phyloP scores from a whole-genome alignment of 75 land plant genomes.

The Pinus taeda region DNA sequence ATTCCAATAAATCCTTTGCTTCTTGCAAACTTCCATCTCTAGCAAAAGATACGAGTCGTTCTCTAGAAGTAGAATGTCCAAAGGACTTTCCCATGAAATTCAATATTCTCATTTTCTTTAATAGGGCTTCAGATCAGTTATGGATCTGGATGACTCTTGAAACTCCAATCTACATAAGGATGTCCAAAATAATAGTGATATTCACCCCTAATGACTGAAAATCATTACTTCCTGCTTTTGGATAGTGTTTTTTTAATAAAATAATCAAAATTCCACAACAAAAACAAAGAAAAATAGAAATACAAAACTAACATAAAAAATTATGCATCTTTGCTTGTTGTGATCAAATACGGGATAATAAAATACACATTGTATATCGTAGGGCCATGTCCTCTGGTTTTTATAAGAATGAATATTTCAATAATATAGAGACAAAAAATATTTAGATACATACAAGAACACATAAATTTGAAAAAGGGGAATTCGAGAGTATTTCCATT shows the following conservation, averaged over 20 bases:
- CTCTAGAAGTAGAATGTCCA: constrained; percentile 95
- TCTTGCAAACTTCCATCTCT: constrained; percentile 95
- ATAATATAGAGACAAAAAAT: no score
- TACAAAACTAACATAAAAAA: no score
- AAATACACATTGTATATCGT: neutral
- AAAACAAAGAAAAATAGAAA: constrained; percentile 2
- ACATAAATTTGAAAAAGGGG: neutral
- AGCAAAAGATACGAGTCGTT: constrained; percentile 91
- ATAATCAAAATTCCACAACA: neutral
- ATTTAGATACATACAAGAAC: neutral
- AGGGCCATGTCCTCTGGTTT: neutral
- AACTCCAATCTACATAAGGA: constrained; percentile 1
- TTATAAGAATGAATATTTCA: neutral
- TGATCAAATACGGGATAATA: neutral
- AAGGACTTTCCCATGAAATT: constrained; percentile 90
- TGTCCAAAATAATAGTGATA: neutral
- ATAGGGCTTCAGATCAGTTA: neutral
- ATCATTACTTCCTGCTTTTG: neutral
- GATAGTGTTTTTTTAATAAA: neutral
- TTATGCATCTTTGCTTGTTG: neutral
- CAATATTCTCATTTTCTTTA: constrained; percentile 36
- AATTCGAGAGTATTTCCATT: neutral
- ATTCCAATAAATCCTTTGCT: constrained; percentile 91
- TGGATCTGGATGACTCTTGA: neutral
- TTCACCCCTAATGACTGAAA: neutral